These are phyloP conservation scores for Parmelia sp. DNA, from an alignment of 495 filamentous ascomycete species.

Conservation along the genomic window DNA sequence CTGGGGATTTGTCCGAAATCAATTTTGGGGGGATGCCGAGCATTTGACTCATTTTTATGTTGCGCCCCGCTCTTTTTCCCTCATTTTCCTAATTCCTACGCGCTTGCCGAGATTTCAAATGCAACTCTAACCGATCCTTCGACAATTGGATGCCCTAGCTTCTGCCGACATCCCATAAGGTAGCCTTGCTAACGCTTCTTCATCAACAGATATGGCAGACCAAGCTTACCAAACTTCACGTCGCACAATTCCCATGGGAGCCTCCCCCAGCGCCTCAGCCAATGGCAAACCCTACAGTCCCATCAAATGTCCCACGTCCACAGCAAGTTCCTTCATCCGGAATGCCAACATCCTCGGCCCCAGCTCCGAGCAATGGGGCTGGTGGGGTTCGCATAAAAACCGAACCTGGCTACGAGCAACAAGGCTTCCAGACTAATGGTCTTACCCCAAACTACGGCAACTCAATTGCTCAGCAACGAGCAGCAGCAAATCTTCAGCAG, in stretches of 20 bases:
- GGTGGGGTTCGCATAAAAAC: conserved; percentile 60
- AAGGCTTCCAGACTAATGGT: conserved; percentile 38
- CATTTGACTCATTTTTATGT: conserved; percentile 29
- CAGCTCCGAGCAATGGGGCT: conserved; percentile 27
- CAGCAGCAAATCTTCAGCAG: conserved; percentile 58
- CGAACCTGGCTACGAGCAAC: conserved; percentile 56
- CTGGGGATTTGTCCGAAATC: conserved; percentile 6
- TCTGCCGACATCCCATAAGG: background rate
- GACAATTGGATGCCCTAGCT: conserved; percentile 8
- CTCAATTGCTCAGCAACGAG: conserved; percentile 57
- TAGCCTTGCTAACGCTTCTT: conserved; percentile 4
- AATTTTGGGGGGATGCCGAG: conserved; percentile 24
- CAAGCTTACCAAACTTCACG: conserved; percentile 71
- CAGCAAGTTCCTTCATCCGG: conserved; percentile 28
- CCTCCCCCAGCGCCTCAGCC: conserved; percentile 51
- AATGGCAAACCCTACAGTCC: conserved; percentile 46
- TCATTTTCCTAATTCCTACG: conserved; percentile 21
- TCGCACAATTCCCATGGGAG: conserved; percentile 94
- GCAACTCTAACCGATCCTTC: conserved; percentile 26
- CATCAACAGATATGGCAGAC: conserved; percentile 78
- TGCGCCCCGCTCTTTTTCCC: conserved; percentile 24
- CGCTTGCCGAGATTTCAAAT: conserved; percentile 4
- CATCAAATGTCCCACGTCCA: conserved; percentile 51
- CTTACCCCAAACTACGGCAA: conserved; percentile 34
- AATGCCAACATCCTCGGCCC: conserved; percentile 14